Evolutionary conservation across 2,329 filamentous ascomycete species (phyloP), one percentile per base, ranked within the genome.

Genomic region (Aspergillus neoniger): DNA sequence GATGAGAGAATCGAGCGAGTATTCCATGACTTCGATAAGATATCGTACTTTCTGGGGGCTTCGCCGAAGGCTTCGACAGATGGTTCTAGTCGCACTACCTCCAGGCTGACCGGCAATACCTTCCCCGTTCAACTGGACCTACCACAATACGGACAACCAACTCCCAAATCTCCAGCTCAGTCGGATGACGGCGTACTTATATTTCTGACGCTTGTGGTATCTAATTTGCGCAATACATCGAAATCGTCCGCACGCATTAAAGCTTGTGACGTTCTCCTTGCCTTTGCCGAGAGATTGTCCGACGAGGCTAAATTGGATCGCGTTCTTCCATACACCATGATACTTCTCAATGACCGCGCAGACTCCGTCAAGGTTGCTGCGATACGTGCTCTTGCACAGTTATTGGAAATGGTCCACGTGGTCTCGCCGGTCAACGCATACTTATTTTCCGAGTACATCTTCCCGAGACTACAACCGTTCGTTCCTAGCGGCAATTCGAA

Each of bases 261-360:
- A 68, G 95, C 92, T 1, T 96, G 95, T 71, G 95, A 99, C 74
- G 83, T 99, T 43, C 83, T 99, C 51, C 80, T 99, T 53, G 94
- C 94, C 2, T 97, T 99, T 74, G 88, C 93, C 0, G 93, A 98
- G 77, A 85, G 91, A 61, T 78, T 98, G 23, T 96, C 94, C 0
- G 96, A 99, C 73, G 95, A 99, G 77, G 93, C 93, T 3, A 98
- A 97, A 75, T 81, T 99, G 52, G 96, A 99, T 75, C 87, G 95
- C 53, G 90, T 98, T 23, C 80, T 99, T 53, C 95, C 95, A 1
- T 97, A 97, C 72, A 80, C 98, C 38, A 90, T 96, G 78, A 86
- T 88, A 5, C 77, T 98, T 28, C 81, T 99, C 12, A 89, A 87
- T 61, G 95, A 99, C 72, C 87, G 88, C 66, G 87, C 90, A 2